phyloP scores from a whole-genome alignment of 805 yeast species.

The Suhomyces tanzawaensis region DNA sequence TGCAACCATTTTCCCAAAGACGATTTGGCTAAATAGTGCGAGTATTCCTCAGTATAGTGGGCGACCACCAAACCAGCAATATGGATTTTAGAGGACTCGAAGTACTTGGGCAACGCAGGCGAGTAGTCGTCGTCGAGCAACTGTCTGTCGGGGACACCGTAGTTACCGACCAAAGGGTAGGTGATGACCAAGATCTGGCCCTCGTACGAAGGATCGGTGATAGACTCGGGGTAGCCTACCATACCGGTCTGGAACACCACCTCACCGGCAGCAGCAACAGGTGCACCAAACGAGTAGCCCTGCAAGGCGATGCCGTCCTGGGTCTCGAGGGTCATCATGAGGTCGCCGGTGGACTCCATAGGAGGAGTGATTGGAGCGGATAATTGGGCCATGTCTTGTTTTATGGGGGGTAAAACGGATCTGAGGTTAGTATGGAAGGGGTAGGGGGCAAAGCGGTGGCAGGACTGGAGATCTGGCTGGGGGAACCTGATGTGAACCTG shows the following conservation, averaged over 20 bases:
- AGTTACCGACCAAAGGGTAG: slow-evolving; percentile 95
- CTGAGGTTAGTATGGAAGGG: not conserved
- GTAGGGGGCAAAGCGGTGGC: no score
- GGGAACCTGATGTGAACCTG: no score
- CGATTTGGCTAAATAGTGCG: slow-evolving; percentile 90
- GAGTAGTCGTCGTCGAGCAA: slow-evolving; percentile 69
- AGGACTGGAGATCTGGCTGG: no score
- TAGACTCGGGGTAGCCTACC: slow-evolving; percentile 98
- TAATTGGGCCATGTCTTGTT: slow-evolving; percentile 32
- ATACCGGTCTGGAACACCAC: slow-evolving; percentile 98
- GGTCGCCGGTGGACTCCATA: slow-evolving; percentile 77
- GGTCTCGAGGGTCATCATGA: slow-evolving; percentile 82
- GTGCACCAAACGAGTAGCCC: slow-evolving; percentile 98
- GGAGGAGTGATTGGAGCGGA: slow-evolving; percentile 90
- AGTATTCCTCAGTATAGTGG: slow-evolving; percentile 92
- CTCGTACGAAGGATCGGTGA: slow-evolving; percentile 97
- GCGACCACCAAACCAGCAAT: slow-evolving; percentile 97
- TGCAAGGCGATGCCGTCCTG: slow-evolving; percentile 82
- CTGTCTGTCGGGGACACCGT: slow-evolving; percentile 93
- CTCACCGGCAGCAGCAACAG: slow-evolving; percentile 87
- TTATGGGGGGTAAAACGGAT: not conserved
- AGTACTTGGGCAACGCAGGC: slow-evolving; percentile 79
- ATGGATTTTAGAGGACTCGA: slow-evolving; percentile 90
- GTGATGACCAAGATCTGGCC: slow-evolving; percentile 97
- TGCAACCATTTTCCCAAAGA: slow-evolving; percentile 93